Percentiles rank a stretch among this genome's conserved stretches.
Evolutionary conservation across 345 rosid genomes (phyloP).

Genomic region (Corymbia maculata): DNA sequence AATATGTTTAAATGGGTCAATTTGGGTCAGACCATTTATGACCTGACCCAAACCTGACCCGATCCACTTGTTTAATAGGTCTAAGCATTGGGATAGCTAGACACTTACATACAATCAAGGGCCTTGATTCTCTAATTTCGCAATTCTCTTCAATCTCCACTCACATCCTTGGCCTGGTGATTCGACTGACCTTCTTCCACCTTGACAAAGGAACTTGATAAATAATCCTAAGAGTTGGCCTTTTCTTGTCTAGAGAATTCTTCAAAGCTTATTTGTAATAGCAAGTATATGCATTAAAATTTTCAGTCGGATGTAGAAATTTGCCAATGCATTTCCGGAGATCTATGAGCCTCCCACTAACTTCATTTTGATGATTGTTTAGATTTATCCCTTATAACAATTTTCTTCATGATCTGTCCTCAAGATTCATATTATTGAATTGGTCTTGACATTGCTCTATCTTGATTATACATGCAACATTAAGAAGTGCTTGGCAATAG

Average conservation of each 20-base stretch:
- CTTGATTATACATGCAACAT: too few species aligned
- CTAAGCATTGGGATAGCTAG: background rate
- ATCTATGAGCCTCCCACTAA: background rate
- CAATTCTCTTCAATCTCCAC: background rate
- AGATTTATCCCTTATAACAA: background rate
- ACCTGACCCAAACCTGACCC: too few species aligned
- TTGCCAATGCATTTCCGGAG: background rate
- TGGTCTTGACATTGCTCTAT: too few species aligned
- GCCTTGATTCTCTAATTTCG: background rate
- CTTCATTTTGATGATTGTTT: background rate
- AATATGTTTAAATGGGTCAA: too few species aligned
- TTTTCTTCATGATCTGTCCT: background rate
- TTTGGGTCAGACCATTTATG: too few species aligned
- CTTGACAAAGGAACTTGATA: background rate
- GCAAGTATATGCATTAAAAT: background rate
- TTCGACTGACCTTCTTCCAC: background rate
- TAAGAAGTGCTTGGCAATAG: too few species aligned
- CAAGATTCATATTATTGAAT: accelerated
- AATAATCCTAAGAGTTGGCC: background rate
- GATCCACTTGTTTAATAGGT: too few species aligned
- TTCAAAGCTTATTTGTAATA: background rate
- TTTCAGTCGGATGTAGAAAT: background rate
- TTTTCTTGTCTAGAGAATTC: background rate
- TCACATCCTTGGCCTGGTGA: background rate
- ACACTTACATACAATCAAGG: background rate